These are phyloP conservation scores for Populus hybrid DNA, from an alignment of 441 rosid genomes.

Conservation along the genomic window DNA sequence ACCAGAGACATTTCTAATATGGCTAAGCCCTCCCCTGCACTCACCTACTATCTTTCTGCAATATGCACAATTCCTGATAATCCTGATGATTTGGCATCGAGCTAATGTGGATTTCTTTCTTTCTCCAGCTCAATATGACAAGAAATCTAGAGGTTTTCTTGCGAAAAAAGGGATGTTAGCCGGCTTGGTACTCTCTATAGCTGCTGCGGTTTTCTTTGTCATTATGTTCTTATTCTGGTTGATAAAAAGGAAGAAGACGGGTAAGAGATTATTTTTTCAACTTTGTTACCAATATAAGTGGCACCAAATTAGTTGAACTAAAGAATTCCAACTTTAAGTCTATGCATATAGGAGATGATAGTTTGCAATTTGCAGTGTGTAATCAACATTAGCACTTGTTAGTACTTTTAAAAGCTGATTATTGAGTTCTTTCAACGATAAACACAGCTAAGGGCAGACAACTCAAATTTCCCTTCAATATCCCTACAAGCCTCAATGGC, in stretches of 20 bases:
- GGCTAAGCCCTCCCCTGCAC: too few species aligned
- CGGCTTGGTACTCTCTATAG: slow-evolving; percentile 1
- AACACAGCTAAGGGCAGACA: not conserved
- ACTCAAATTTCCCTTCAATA: not conserved
- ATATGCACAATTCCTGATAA: too few species aligned
- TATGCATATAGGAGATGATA: too few species aligned
- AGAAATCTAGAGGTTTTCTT: not conserved
- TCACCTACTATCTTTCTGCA: too few species aligned
- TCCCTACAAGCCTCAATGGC: too few species aligned
- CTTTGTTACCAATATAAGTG: too few species aligned
- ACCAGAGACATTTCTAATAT: too few species aligned
- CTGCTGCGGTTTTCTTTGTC: not conserved
- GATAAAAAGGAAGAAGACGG: not conserved
- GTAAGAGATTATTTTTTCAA: not conserved
- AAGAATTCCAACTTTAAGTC: not conserved
- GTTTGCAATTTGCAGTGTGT: too few species aligned
- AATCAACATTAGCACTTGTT: too few species aligned
- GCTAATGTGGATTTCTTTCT: too few species aligned
- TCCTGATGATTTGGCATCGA: not conserved
- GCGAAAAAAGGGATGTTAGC: not conserved
- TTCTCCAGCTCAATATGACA: not conserved
- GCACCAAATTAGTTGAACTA: not conserved
- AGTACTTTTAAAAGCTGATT: too few species aligned
- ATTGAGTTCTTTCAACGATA: not conserved
- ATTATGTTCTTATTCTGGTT: not conserved